phyloP scores from a whole-genome alignment of 768 basidiomycete genomes.

The Tremella yokohamensis region DNA sequence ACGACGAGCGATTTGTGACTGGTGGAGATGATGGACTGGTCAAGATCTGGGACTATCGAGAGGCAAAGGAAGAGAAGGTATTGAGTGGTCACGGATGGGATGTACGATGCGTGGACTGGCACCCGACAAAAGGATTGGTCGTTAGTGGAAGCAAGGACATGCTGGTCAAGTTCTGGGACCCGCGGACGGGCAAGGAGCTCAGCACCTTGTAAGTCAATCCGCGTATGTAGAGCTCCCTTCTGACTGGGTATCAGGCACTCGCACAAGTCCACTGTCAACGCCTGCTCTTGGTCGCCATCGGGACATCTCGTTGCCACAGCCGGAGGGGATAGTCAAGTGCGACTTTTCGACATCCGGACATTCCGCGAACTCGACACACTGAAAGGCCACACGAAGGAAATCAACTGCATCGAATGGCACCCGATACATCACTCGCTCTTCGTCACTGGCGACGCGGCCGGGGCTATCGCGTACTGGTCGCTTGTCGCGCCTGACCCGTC shows the following conservation, averaged over 20 bases:
- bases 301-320: constrained; percentile 92
- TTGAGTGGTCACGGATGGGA: constrained; percentile 98
- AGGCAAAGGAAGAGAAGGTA: constrained; percentile 79
- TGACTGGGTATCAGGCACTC: constrained; percentile 64
- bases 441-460: constrained; percentile 90
- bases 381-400: constrained; percentile 97
- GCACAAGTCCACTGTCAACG: constrained; percentile 96
- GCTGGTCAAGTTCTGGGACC: constrained; percentile 99
- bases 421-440: constrained; percentile 81
- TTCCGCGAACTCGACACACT: constrained; percentile 92
- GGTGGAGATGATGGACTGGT: constrained; percentile 94
- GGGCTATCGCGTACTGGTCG: constrained; percentile 91
- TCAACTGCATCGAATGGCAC: constrained; percentile 94
- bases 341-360: constrained; percentile 94
- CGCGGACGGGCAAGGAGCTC: constrained; percentile 81
- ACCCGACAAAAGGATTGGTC: constrained; percentile 90
- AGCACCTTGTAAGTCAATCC: constrained; percentile 70
- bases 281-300: constrained; percentile 86
- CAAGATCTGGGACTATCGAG: constrained; percentile 91
- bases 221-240: background rate
- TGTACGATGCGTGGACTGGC: constrained; percentile 98
- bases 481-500: constrained; percentile 60
- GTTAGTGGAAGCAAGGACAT: constrained; percentile 97
- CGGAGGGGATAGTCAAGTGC: constrained; percentile 87
- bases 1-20: constrained; percentile 87